Conservation (phyloP, 805 yeast genomes). For the Lipomyces sp. region DNA sequence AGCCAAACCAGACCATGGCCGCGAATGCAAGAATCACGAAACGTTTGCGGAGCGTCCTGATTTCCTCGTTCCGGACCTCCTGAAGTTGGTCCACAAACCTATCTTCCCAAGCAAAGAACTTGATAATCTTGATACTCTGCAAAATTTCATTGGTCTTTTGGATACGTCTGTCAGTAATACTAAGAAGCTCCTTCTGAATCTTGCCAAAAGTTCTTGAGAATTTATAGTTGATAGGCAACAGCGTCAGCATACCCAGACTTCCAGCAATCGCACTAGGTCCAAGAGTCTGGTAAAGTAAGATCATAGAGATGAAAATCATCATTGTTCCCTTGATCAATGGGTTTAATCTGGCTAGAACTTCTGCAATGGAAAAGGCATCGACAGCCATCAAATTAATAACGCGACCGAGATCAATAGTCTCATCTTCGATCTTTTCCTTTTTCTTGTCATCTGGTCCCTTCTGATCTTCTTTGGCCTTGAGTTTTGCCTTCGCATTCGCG, state of each 20-base stretch:
- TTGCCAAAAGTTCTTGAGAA: conserved; percentile 65
- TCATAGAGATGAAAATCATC: conserved; percentile 72
- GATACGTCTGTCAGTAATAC: conserved; percentile 85
- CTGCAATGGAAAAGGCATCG: conserved; percentile 94
- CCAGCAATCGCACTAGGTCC: conserved; percentile 93
- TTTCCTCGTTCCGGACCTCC: conserved; percentile 74
- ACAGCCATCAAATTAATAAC: conserved; percentile 92
- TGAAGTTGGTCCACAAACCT: conserved; percentile 73
- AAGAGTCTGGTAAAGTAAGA: conserved; percentile 67
- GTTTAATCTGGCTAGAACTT: conserved; percentile 89
- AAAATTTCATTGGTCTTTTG: conserved; percentile 91
- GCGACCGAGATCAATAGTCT: conserved; percentile 72
- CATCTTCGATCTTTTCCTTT: conserved; percentile 46
- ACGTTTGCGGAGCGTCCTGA: conserved; percentile 63
- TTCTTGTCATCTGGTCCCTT: conserved; percentile 19
- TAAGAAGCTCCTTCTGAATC: conserved; percentile 72
- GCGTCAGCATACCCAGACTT: conserved; percentile 61
- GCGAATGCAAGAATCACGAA: conserved; percentile 65
- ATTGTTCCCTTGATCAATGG: conserved; percentile 75
- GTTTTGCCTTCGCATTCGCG: conserved; percentile 24
- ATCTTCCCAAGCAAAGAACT: conserved; percentile 95
- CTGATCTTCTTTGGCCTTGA: conserved; percentile 32
- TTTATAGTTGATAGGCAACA: conserved; percentile 76
- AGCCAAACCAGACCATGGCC: conserved; percentile 60
- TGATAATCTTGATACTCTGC: conserved; percentile 90